Percentiles rank a stretch among this genome's conserved stretches.
Conservation (phyloP, 257 asterid species). For the Solanum pennellii region DNA sequence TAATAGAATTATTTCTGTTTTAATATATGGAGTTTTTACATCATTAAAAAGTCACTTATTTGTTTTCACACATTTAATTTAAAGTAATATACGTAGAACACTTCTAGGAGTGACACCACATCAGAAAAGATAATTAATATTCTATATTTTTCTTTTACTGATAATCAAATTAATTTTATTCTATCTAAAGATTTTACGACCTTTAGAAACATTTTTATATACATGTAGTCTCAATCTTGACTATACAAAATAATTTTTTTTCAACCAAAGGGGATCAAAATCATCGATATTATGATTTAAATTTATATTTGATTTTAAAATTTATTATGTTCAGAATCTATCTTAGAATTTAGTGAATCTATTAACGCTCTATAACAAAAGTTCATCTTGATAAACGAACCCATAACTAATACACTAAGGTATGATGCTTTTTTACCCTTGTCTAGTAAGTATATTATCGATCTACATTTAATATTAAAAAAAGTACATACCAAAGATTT, state of each 20-base stretch:
- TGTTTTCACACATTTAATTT: neutral
- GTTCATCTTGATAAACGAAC: neutral
- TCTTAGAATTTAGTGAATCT: too few species aligned
- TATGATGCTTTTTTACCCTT: too few species aligned
- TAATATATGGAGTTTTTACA: neutral
- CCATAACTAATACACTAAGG: neutral
- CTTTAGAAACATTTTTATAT: fast-evolving
- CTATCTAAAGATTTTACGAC: too few species aligned
- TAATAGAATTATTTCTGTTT: too few species aligned
- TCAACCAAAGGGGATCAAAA: neutral
- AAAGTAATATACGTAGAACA: too few species aligned
- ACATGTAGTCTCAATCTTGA: neutral
- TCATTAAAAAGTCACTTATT: too few species aligned
- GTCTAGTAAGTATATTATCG: neutral
- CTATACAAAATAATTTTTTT: too few species aligned
- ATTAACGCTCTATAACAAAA: neutral
- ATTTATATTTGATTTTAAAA: too few species aligned
- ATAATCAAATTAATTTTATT: too few species aligned
- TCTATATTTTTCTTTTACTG: too few species aligned
- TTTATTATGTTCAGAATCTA: neutral
- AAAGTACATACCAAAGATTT: neutral
- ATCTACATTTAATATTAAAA: neutral
- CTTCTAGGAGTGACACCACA: too few species aligned
- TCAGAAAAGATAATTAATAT: too few species aligned
- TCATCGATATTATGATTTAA: neutral